A percentile compares a stretch with the other conserved stretches of the same genome.
phyloP scores from a whole-genome alignment of 1,139 yeast genomes.

The Protomyces lactucae-debilis region DNA sequence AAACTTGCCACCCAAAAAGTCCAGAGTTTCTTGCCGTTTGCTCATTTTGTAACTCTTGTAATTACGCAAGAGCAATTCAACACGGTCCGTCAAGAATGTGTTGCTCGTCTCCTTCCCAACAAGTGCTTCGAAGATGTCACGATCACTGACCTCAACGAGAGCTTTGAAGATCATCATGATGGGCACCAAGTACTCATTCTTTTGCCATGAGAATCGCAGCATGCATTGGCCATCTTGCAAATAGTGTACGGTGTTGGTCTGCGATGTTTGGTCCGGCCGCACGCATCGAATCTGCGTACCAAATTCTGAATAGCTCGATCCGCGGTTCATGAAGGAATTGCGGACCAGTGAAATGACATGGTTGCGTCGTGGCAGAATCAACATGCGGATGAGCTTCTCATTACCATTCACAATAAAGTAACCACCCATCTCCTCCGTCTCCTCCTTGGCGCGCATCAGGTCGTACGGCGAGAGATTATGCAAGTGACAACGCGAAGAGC shows the following conservation, averaged over 20 bases:
- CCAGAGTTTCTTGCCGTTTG: slow-evolving; percentile 81
- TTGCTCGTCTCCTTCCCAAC: slow-evolving; percentile 82
- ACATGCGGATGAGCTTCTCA: slow-evolving; percentile 92
- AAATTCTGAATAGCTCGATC: slow-evolving; percentile 77
- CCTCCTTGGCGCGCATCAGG: slow-evolving; percentile 74
- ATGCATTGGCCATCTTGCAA: slow-evolving; percentile 94
- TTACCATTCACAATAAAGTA: slow-evolving; percentile 95
- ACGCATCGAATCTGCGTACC: slow-evolving; percentile 95
- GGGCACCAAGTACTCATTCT: slow-evolving; percentile 90
- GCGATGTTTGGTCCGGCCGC: slow-evolving; percentile 95
- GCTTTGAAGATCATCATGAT: slow-evolving; percentile 91
- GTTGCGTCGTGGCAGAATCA: slow-evolving; percentile 94
- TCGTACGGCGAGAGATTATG: slow-evolving; percentile 77
- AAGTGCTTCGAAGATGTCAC: slow-evolving; percentile 92
- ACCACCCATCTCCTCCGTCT: slow-evolving; percentile 94
- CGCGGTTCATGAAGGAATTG: slow-evolving; percentile 91
- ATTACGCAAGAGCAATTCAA: slow-evolving; percentile 82
- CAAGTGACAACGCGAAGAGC: slow-evolving; percentile 84
- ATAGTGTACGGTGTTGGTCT: slow-evolving; percentile 92
- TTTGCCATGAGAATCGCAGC: slow-evolving; percentile 93
- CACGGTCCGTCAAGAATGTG: slow-evolving; percentile 95
- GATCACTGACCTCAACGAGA: slow-evolving; percentile 79
- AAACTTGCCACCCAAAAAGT: slow-evolving; percentile 92
- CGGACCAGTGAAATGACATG: slow-evolving; percentile 97
- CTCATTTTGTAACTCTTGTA: slow-evolving; percentile 75